These are phyloP conservation scores for Pistacia vera DNA, from an alignment of 345 rosid species.

Conservation along the genomic window DNA sequence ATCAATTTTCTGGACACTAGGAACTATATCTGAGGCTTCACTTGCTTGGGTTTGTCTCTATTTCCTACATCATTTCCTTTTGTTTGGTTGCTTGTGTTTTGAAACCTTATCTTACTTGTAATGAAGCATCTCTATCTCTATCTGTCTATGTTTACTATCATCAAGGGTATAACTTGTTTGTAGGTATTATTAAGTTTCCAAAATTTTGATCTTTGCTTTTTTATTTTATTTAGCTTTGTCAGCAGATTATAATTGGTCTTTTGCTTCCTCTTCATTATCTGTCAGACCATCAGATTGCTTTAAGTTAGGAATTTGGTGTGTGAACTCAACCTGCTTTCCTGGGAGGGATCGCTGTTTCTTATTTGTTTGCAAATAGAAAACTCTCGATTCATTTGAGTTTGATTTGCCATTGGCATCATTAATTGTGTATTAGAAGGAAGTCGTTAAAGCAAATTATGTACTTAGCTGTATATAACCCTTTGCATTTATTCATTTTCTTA, in stretches of 20 bases:
- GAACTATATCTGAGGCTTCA: conserved; percentile 58
- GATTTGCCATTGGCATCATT: too few species aligned
- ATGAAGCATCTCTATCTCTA: not conserved
- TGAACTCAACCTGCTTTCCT: not conserved
- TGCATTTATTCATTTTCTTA: not conserved
- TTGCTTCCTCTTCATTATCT: not conserved
- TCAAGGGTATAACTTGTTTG: not conserved
- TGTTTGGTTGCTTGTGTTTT: not conserved
- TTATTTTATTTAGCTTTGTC: not conserved
- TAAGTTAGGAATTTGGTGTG: not conserved
- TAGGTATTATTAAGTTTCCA: not conserved
- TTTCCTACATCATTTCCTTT: not conserved
- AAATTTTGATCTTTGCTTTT: not conserved
- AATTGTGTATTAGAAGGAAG: not conserved
- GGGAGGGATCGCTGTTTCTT: not conserved
- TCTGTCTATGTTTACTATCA: not conserved
- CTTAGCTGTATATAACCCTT: too few species aligned
- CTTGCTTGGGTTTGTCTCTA: conserved; percentile 56
- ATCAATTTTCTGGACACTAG: conserved; percentile 58
- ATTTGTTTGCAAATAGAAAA: not conserved
- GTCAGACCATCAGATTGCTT: not conserved
- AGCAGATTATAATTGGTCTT: not conserved
- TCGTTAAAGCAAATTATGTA: too few species aligned
- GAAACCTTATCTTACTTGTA: not conserved
- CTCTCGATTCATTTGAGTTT: not conserved